phyloP scores from a whole-genome alignment of 352 stramenopile genomes.

The Phytophthora megakarya region DNA sequence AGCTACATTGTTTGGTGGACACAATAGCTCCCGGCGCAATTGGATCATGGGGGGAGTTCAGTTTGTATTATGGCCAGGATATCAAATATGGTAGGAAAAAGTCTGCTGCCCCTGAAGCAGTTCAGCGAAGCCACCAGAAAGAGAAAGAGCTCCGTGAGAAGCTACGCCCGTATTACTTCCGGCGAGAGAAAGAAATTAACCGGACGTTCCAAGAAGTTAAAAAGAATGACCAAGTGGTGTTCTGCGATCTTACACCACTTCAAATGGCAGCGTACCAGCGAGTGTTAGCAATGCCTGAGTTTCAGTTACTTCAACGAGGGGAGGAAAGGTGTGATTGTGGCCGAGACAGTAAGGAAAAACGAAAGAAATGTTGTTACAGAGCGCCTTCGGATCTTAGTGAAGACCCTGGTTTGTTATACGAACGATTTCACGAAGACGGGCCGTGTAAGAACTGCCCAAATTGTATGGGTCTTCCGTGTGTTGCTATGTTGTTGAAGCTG shows the following conservation, averaged over 20 bases:
- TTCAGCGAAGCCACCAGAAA: constrained; percentile 68
- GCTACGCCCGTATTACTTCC: constrained; percentile 69
- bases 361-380: constrained; percentile 73
- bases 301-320: constrained; percentile 61
- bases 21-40: constrained; percentile 73
- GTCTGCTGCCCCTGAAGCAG: constrained; percentile 61
- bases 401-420: constrained; percentile 53
- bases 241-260: constrained; percentile 75
- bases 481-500: constrained; percentile 77
- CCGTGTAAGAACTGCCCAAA: constrained; percentile 69
- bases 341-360: constrained; percentile 55
- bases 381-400: constrained; percentile 38
- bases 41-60: constrained; percentile 70
- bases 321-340: constrained; percentile 74
- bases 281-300: constrained; percentile 75
- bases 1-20: constrained; percentile 78
- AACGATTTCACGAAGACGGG: constrained; percentile 59
- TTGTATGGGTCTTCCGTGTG: constrained; percentile 73
- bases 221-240: constrained; percentile 81
- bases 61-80: constrained; percentile 77
- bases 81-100: constrained; percentile 88
- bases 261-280: constrained; percentile 75
- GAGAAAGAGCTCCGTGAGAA: constrained; percentile 66
- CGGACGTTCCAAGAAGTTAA: constrained; percentile 69
- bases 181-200: constrained; percentile 78